Evolutionary conservation across 2,329 filamentous ascomycete genomes (phyloP).

Genomic region (Phialocephala subalpina): DNA sequence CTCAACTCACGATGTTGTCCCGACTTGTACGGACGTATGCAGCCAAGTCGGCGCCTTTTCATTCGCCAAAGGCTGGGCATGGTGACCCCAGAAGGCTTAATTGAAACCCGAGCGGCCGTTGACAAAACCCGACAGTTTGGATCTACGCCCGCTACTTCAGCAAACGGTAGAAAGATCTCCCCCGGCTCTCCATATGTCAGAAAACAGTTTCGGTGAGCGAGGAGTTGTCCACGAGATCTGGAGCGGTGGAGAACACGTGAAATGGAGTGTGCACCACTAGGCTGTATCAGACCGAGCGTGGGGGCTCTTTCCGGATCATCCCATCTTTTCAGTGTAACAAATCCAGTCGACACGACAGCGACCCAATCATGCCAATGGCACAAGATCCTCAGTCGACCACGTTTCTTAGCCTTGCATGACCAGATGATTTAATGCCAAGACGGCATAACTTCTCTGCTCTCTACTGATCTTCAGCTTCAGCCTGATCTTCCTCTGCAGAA

Average conservation of each 20-base stretch:
- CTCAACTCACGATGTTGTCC: not conserved
- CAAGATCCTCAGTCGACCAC: not conserved
- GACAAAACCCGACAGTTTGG: not conserved
- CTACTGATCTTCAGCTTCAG: not conserved
- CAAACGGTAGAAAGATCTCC: not conserved
- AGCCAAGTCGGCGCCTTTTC: constrained; percentile 2
- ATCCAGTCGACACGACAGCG: not conserved
- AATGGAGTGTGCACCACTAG: not conserved
- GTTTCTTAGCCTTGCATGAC: not conserved
- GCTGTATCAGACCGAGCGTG: not conserved
- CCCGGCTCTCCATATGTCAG: not conserved
- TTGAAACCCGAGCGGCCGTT: not conserved
- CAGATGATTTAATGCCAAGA: not conserved
- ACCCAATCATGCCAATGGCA: not conserved
- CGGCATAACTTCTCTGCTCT: not conserved
- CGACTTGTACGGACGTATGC: constrained; percentile 3
- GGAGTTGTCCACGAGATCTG: not conserved
- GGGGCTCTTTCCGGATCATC: not conserved
- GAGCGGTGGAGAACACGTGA: not conserved
- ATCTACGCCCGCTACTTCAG: not conserved
- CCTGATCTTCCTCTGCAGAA: not conserved
- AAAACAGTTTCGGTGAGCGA: not conserved
- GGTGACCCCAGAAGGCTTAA: not conserved
- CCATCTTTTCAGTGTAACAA: too few species aligned
- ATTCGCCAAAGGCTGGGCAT: not conserved